phyloP scores from a whole-genome alignment of 345 rosid species.

The Pelargonium nanum region DNA sequence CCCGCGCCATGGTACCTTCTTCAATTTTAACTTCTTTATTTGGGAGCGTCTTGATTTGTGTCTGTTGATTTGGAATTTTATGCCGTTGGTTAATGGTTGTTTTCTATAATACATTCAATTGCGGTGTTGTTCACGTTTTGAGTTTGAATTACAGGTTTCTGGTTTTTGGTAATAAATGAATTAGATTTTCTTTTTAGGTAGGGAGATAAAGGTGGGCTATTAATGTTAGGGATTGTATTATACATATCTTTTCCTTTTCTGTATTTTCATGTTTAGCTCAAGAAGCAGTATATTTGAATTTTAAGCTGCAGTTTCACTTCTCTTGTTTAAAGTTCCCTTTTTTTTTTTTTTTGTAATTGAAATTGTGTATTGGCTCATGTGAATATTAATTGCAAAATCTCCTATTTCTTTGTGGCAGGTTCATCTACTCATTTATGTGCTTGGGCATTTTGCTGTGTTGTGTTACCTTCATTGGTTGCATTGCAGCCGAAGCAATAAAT shows the following conservation, averaged over 20 bases:
- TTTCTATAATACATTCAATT: slow-evolving; percentile 1
- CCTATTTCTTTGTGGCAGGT: slow-evolving; percentile 49
- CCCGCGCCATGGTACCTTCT: slow-evolving; percentile 76
- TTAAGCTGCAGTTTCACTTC: background rate
- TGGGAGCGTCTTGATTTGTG: background rate
- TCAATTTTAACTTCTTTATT: slow-evolving; percentile 3
- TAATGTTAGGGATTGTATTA: background rate
- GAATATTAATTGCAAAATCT: too few species aligned
- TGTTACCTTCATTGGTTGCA: slow-evolving; percentile 66
- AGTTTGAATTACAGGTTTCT: background rate
- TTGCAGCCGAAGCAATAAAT: slow-evolving; percentile 76
- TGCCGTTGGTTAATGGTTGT: background rate
- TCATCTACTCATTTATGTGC: slow-evolving; percentile 87
- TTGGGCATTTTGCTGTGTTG: slow-evolving; percentile 68
- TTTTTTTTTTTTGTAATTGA: background rate
- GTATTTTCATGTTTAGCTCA: background rate
- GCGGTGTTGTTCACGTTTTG: background rate
- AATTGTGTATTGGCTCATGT: slow-evolving; percentile 8
- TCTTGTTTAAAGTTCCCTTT: background rate
- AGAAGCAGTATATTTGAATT: background rate
- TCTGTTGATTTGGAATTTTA: background rate
- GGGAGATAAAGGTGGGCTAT: background rate
- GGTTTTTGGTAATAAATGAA: background rate
- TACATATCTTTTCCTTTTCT: background rate
- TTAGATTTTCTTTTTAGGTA: background rate